Conservation (phyloP, 495 filamentous ascomycete genomes). For the Viridothelium virens region DNA sequence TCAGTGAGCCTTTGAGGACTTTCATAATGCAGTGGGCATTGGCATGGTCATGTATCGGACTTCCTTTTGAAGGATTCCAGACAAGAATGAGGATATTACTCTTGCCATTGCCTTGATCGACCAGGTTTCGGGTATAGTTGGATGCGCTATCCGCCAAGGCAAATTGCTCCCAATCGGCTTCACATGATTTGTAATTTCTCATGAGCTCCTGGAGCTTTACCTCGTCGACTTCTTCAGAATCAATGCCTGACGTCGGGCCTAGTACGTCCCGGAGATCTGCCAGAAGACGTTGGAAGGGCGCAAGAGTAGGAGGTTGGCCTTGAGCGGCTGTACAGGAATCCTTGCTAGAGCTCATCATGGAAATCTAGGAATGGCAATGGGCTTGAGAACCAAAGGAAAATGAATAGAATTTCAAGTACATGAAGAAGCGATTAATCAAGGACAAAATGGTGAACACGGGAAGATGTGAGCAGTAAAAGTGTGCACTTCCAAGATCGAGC, state of each 20-base stretch:
- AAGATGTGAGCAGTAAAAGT: too few relatives aligned
- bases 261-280: slow-evolving; percentile 60
- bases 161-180: slow-evolving; percentile 63
- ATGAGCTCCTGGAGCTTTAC: slow-evolving; percentile 59
- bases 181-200: slow-evolving; percentile 58
- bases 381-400: neutral
- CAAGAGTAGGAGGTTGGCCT: neutral
- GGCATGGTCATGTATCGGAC: slow-evolving; percentile 67
- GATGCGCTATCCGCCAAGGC: slow-evolving; percentile 57
- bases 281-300: slow-evolving; percentile 62
- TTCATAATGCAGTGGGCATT: slow-evolving; percentile 41
- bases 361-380: neutral
- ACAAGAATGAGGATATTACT: slow-evolving; percentile 84
- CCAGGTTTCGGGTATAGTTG: slow-evolving; percentile 78
- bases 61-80: slow-evolving; percentile 85
- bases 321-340: neutral
- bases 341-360: neutral
- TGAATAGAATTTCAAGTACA: neutral
- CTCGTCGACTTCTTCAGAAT: slow-evolving; percentile 70
- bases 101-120: slow-evolving; percentile 86
- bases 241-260: slow-evolving; percentile 69
- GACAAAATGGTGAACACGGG: too few relatives aligned
- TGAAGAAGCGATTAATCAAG: neutral
- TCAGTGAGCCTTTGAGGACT: slow-evolving; percentile 66
- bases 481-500: too few relatives aligned